Evolutionary conservation across 2,329 filamentous ascomycete genomes (phyloP).

Genomic region (Pseudocercospora musae): DNA sequence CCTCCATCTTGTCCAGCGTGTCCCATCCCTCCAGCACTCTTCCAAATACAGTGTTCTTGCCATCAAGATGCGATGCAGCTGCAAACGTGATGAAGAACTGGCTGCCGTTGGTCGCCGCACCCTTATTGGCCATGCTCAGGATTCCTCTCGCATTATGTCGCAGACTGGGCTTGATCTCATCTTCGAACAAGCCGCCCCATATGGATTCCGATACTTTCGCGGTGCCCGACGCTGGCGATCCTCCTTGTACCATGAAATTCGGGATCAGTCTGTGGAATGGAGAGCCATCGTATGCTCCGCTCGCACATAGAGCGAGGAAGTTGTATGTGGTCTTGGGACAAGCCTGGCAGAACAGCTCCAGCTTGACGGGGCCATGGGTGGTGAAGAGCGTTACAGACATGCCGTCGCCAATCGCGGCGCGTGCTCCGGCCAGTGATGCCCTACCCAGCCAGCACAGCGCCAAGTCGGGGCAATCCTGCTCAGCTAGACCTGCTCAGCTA

Average conservation of each 20-base stretch:
- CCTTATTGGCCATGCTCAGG: constrained; percentile 93
- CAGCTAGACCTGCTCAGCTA: constrained; percentile 4
- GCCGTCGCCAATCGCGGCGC: constrained; percentile 11
- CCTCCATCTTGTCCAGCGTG: constrained; percentile 69
- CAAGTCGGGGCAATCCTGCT: constrained; percentile 8
- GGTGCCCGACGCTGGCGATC: constrained; percentile 50
- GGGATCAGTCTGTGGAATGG: constrained; percentile 79
- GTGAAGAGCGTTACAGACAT: constrained; percentile 71
- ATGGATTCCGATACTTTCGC: constrained; percentile 58
- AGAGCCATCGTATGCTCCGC: constrained; percentile 69
- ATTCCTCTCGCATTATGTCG: constrained; percentile 91
- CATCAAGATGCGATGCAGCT: constrained; percentile 75
- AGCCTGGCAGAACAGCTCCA: constrained; percentile 93
- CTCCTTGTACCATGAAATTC: constrained; percentile 76
- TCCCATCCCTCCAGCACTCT: constrained; percentile 59
- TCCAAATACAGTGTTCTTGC: constrained; percentile 80
- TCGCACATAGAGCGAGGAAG: constrained; percentile 82
- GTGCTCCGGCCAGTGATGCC: not conserved
- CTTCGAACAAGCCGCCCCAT: constrained; percentile 69
- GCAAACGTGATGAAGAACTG: constrained; percentile 82
- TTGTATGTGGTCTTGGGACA: constrained; percentile 90
- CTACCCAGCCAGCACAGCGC: not conserved
- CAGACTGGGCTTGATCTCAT: constrained; percentile 72
- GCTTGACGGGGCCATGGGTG: constrained; percentile 82
- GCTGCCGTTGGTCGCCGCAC: constrained; percentile 87